phyloP scores from a whole-genome alignment of 2,329 filamentous ascomycete genomes.

The Xylariaceae sp. region DNA sequence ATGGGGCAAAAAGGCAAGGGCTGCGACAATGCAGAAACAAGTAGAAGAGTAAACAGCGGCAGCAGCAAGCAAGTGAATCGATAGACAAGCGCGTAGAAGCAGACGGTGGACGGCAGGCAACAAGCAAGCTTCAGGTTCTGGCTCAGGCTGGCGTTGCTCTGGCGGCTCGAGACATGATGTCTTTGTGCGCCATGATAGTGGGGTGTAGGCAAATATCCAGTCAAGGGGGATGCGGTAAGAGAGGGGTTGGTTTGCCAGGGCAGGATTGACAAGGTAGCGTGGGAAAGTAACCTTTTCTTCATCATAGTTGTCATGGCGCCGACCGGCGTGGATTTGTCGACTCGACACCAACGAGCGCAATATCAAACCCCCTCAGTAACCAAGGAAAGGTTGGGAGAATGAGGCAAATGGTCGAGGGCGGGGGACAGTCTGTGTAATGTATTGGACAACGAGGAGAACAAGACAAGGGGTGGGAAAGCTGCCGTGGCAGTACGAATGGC shows the following conservation, averaged over 20 bases:
- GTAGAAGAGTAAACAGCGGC: constrained; percentile 5
- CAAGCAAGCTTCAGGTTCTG: too few species aligned
- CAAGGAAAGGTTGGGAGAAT: background rate
- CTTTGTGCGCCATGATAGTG: constrained; percentile 5
- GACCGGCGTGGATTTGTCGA: constrained; percentile 4
- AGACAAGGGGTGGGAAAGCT: too few species aligned
- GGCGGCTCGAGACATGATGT: background rate
- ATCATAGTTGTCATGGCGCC: constrained; percentile 16
- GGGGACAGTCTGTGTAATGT: too few species aligned
- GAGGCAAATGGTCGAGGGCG: too few species aligned
- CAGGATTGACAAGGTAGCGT: background rate
- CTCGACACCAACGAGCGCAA: too few species aligned
- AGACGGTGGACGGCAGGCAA: too few species aligned
- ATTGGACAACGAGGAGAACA: background rate
- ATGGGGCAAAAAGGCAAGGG: background rate
- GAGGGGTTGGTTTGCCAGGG: background rate
- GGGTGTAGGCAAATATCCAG: constrained; percentile 3
- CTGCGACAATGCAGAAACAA: background rate
- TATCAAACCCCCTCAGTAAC: background rate
- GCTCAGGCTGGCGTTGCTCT: too few species aligned
- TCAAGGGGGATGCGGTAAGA: background rate
- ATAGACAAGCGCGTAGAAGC: too few species aligned
- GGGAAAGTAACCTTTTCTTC: constrained; percentile 20
- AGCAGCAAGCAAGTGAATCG: background rate
- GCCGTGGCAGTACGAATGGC: background rate